phyloP scores from a whole-genome alignment of 257 asterid species.

The Solanum habrochaites region DNA sequence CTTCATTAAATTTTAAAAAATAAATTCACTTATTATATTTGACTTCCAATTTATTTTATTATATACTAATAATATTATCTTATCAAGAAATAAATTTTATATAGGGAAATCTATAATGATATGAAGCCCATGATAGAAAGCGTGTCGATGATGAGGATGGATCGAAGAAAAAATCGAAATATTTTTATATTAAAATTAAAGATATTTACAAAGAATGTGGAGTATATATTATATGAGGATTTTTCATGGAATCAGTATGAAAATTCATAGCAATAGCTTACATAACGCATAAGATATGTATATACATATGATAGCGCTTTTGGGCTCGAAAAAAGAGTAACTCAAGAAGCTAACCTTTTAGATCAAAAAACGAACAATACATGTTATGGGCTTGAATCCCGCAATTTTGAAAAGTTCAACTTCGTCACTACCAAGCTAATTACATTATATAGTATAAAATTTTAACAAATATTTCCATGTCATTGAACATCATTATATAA shows the following conservation, averaged over 20 bases:
- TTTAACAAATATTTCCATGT: neutral
- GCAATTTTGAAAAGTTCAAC: neutral
- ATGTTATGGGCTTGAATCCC: neutral
- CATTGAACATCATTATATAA: neutral
- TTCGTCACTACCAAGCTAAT: neutral
- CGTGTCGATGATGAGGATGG: neutral
- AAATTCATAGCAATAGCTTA: too few species aligned
- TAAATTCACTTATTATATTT: neutral
- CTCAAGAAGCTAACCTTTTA: neutral
- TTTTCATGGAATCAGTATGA: too few species aligned
- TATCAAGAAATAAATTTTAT: neutral
- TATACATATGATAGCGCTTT: neutral
- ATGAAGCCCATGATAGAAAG: neutral
- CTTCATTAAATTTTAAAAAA: neutral
- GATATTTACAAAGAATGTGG: too few species aligned
- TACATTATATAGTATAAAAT: neutral
- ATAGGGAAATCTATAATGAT: neutral
- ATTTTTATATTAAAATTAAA: neutral
- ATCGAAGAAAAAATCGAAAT: neutral
- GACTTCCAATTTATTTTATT: neutral
- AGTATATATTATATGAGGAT: neutral
- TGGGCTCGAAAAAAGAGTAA: neutral
- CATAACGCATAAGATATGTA: neutral
- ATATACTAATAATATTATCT: neutral
- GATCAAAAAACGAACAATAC: neutral